Base-by-base conservation (phyloP, 805 yeast species). In the Hanseniaspora meyeri region DNA sequence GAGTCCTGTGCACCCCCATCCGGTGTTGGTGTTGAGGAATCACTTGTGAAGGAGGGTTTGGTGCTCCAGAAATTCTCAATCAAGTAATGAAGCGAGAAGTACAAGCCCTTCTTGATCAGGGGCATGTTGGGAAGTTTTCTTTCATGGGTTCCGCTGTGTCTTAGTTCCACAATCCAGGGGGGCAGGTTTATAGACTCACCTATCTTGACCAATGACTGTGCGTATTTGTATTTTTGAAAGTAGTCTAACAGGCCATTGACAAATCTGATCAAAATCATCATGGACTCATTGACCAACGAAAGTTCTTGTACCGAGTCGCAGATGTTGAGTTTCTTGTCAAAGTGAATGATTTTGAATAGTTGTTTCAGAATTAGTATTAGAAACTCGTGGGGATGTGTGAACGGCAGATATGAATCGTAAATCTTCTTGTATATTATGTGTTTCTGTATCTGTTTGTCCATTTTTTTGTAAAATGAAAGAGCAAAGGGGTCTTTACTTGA, bases 121-220 rank as follows among this genome's bases (percentile, higher is more conserved):
- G 77, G 80, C 43, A 87, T 62, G 36, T 84, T 74, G 1, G 97
- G 96, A 29, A 93, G 68, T 27, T 68, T 69, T 17, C 74, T 72
- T 63, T 91, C 97, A 67, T 93, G 98, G 0, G 98, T 91, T 4
- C 95, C 90, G 63, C 80, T 78, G 67, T 93, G 97, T 57, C 98
- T 75, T 34, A 88, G 65, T 64, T 93, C 98, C 0, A 93, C 98
- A 68, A 93, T 88, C 63, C 77, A 78, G 36, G 82, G 74, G 0
- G 97, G 96, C 27, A 93, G 71, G 1, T 79, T 77, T 24, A 87
- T 68, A 46, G 77, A 76, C 54, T 72, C 76, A 0, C 97, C 97
- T 27, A 93, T 69, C 6, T 76, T 74, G 60, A 85, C 84, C 62
- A 93, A 70, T 6, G 97, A 90, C 16, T 85, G 77, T 0, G 96